Base-by-base conservation (phyloP, 805 yeast species). In the Yamadazyma paraphyllophila region DNA sequence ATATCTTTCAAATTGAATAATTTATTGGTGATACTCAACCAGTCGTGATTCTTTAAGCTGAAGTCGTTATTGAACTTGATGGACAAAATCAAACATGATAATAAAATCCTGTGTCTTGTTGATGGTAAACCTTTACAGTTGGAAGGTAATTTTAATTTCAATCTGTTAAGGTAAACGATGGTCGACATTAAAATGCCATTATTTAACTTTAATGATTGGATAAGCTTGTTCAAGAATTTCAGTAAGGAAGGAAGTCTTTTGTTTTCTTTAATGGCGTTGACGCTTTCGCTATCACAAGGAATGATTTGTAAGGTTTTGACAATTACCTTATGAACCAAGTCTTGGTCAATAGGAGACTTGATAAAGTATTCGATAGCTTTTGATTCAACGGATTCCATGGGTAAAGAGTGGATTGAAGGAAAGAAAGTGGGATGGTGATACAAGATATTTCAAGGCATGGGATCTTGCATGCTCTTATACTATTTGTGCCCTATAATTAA, bases 1-100 rank as follows among this genome's bases (percentile, higher is more conserved):
- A 86, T 80, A 61, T 86, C 95, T 51, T 81, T 81, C 45, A 75
- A 65, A 39, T 73, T 68, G 65, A 86, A 85, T 35, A 86, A 70
- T 2, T 88, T 89, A 56, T 85, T 90, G 5, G 92, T 83, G 64
- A 83, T 83, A 54, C 76, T 78, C 34, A 88, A 82, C 95, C 95
- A 86, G 63, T 85, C 90, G 53, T 73, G 72, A 65, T 86, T 86
- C 58, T 83, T 81, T 49, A 92, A 90, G 10, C 88, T 81, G 5
- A 85, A 80, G 60, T 86, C 95, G 64, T 86, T 85, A 70, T 83
- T 85, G 65, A 73, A 81, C 62, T 86, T 86, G 39, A 89, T 79
- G 13, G 88, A 79, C 50, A 86, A 71, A 48, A 86, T 84, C 55
- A 86, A 68, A 60, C 90, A 83, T 12, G 89, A 86, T 45, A 86